These are phyloP conservation scores for Ilex aquifolium DNA, from an alignment of 257 asterid genomes.

Conservation along the genomic window DNA sequence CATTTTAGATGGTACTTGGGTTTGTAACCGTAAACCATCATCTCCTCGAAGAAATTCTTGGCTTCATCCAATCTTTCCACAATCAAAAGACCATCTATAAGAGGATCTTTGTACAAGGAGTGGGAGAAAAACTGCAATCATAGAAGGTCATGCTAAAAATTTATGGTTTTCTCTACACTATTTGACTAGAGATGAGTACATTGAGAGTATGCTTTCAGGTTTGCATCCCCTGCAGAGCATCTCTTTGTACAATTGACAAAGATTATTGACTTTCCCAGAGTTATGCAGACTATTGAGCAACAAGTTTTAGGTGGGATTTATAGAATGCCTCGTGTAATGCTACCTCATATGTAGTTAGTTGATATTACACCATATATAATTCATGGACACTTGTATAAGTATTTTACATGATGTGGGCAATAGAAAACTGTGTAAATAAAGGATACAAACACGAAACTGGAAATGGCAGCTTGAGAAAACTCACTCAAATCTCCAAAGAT, in stretches of 20 bases:
- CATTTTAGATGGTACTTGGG: conserved; percentile 91
- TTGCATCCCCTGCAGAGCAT: conserved; percentile 63
- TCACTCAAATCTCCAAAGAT: too few species aligned
- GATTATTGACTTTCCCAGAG: conserved; percentile 58
- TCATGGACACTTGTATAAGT: too few species aligned
- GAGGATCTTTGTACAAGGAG: conserved; percentile 97
- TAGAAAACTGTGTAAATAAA: too few species aligned
- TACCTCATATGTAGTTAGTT: too few species aligned
- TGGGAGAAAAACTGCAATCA: conserved; percentile 77
- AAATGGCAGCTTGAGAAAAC: too few species aligned
- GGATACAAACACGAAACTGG: too few species aligned
- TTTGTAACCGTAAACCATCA: conserved; percentile 65
- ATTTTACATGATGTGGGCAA: too few species aligned
- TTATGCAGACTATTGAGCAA: conserved; percentile 80
- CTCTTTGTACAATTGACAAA: conserved; percentile 59
- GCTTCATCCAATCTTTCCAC: conserved; percentile 57
- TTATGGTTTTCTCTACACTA: conserved; percentile 51
- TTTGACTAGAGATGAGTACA: conserved; percentile 77
- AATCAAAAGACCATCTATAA: conserved; percentile 78
- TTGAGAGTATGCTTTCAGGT: conserved; percentile 69
- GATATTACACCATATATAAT: too few species aligned
- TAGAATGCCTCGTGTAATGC: too few species aligned
- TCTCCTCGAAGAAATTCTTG: conserved; percentile 64
- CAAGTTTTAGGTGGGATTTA: conserved; percentile 53
- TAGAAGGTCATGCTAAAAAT: conserved; percentile 17